Percentiles rank a stretch among this genome's conserved stretches.
These are phyloP conservation scores for Leishmania lainsoni DNA, from an alignment of 208 protist species.

Conservation along the genomic window DNA sequence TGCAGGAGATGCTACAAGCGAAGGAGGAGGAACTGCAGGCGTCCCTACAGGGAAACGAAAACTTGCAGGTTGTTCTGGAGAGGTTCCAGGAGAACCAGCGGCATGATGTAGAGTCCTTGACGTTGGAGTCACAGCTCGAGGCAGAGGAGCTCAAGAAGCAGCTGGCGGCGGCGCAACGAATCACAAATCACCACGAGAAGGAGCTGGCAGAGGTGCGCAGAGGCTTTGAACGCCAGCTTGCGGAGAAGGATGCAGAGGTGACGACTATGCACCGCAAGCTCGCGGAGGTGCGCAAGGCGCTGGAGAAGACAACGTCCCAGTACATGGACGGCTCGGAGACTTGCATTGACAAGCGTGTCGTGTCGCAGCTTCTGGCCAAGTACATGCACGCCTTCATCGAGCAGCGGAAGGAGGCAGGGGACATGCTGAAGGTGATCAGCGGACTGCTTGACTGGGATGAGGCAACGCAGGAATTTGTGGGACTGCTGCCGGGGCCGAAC, in stretches of 20 bases:
- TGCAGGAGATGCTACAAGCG: constrained; percentile 32
- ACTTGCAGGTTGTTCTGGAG: constrained; percentile 39
- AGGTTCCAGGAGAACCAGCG: constrained; percentile 32
- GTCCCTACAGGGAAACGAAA: constrained; percentile 17
- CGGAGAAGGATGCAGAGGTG: constrained; percentile 66
- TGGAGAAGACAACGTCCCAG: constrained; percentile 66
- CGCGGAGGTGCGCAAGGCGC: constrained; percentile 58
- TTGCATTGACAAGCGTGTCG: constrained; percentile 81
- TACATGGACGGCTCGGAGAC: constrained; percentile 53
- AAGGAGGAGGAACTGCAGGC: constrained; percentile 38
- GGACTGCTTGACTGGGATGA: constrained; percentile 83
- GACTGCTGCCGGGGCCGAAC: constrained; percentile 70
- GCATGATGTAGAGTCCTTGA: constrained; percentile 31
- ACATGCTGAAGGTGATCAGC: constrained; percentile 81
- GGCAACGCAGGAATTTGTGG: constrained; percentile 72
- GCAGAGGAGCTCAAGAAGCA: constrained; percentile 31
- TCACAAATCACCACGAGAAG: constrained; percentile 20
- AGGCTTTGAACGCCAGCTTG: constrained; percentile 36
- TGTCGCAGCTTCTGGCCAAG: constrained; percentile 83
- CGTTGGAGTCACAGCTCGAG: constrained; percentile 29
- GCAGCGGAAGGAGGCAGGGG: constrained; percentile 53
- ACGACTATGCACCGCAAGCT: constrained; percentile 76
- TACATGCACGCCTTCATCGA: constrained; percentile 79
- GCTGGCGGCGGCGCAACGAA: constrained; percentile 5
- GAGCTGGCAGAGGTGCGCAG: constrained; percentile 3